Evolutionary conservation across 768 basidiomycete genomes (phyloP), one percentile per base, ranked within the genome.

Genomic region (Crepidotus variabilis): DNA sequence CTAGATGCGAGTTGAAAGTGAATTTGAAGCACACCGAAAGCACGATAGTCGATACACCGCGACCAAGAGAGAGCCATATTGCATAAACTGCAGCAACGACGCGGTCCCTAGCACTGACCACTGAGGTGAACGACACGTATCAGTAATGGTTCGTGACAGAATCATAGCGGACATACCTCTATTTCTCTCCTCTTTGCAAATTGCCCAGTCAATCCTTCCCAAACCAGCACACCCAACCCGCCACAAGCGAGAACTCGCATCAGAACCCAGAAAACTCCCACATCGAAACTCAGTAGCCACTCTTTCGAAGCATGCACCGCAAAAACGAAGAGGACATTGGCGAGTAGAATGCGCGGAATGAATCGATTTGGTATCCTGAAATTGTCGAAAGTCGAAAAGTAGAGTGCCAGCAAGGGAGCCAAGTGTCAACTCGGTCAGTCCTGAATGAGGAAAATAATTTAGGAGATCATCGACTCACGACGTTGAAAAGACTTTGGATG

Each of bases 241-340:
- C 83, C 87, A 61, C 84, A 83, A 2, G 86, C 87, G 52, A 92
- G 73, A 50, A 90, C 78, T 59, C 88, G 75, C 73, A 91, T 85
- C 33, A 87, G 75, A 13, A 90, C 75, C 90, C 89, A 92, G 64
- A 90, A 86, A 8, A 87, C 80, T 6, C 86, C 85, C 20, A 86
- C 80, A 67, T 89, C 85, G 36, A 79, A 78, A 16, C 82, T 75
- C 48, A 92, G 70, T 6, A 91, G 69, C 74, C 83, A 82, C 62
- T 85, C 86, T 71, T 88, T 89, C 50, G 81, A 77, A 6, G 83
- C 78, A 68, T 84, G 80, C 34, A 87, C 70, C 4, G 85, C 77
- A 18, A 85, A 69, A 33, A 86, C 86, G 56, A 87, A 83, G 49
- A 89, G 70, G 20, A 82, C 69, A 71, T 90, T 86, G 0, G 84